Base-by-base conservation (phyloP, 1,139 yeast genomes). In the Waltiozyma solani region DNA sequence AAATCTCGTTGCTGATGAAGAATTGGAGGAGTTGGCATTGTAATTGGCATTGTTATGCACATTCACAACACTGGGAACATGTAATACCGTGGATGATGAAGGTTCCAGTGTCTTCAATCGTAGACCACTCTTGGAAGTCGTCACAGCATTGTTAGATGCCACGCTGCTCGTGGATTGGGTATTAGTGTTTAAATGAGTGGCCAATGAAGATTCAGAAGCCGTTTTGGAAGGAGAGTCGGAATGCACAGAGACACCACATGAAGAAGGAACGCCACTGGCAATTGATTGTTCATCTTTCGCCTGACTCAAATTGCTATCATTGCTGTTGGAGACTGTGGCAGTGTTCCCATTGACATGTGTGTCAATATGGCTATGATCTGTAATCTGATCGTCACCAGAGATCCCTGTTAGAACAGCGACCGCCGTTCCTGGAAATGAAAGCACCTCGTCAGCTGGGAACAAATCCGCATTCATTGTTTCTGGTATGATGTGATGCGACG, bases 61-160 rank as follows among this genome's bases (percentile, higher is more conserved):
- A 19, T 42, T 45, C 11, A 48, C 45, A 5, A 47, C 35, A 31
- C 46, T 48, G 13, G 50, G 41, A 3, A 44, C 44, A 12, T 42
- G 47, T 1, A 42, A 40, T 3, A 46, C 38, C 13, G 44, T 26
- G 3, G 45, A 39, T 4, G 44, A 19, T 27, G 54, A 38, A 2
- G 51, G 50, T 14, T 47, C 54, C 14, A 51, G 40, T 0, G 51
- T 37, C 9, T 45, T 49, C 10, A 52, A 37, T 3, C 50, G 38
- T 11, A 52, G 44, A 1, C 50, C 54, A 7, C 44, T 42, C 3
- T 45, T 36, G 1, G 48, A 45, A 3, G 51, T 45, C 10, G 42
- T 47, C 2, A 52, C 47, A 1, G 50, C 35, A 25, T 37, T 43
- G 11, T 13, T 33, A 10, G 37, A 18, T 20, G 34, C 10, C 31